Conservation (phyloP, 805 yeast genomes). For the Ogataea haglerorum region DNA sequence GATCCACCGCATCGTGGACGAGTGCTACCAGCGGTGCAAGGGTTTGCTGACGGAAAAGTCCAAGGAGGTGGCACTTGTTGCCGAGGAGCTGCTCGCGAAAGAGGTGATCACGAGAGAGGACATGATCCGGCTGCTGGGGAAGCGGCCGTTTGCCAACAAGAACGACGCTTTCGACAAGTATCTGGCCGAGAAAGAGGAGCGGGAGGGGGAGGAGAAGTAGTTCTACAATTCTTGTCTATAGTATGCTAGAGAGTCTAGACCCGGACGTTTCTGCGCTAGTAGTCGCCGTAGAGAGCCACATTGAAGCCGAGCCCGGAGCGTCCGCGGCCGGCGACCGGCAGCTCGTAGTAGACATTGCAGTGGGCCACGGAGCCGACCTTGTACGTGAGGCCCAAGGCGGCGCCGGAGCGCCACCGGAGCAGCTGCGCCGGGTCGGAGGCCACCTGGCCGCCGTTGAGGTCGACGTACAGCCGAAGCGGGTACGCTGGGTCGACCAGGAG, state of each 20-base stretch:
- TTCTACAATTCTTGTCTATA: constrained; percentile 12
- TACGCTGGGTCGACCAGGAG: constrained; percentile 49
- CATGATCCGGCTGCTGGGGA: constrained; percentile 72
- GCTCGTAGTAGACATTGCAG: constrained; percentile 60
- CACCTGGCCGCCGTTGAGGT: constrained; percentile 64
- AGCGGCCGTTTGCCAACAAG: constrained; percentile 72
- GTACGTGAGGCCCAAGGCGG: constrained; percentile 57
- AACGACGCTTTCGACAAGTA: constrained; percentile 91
- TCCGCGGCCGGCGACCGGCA: constrained; percentile 57
- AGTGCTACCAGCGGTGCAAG: constrained; percentile 60
- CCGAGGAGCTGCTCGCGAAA: constrained; percentile 64
- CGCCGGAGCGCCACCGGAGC: constrained; percentile 17
- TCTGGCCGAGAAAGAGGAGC: constrained; percentile 36
- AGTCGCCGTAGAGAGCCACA: constrained; percentile 27
- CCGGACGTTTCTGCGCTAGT: constrained; percentile 4
- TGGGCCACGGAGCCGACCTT: constrained; percentile 59
- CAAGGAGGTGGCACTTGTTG: constrained; percentile 64
- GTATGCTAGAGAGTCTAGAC: constrained; percentile 4
- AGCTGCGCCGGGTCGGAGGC: constrained; percentile 25
- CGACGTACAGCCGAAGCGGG: constrained; percentile 60
- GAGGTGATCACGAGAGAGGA: constrained; percentile 82
- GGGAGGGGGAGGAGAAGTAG: constrained; percentile 2
- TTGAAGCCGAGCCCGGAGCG: constrained; percentile 45
- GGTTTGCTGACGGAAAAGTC: constrained; percentile 52
- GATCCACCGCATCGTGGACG: constrained; percentile 62